Base-by-base conservation (phyloP, 1,139 yeast genomes). In the Pichiaceae sp. region DNA sequence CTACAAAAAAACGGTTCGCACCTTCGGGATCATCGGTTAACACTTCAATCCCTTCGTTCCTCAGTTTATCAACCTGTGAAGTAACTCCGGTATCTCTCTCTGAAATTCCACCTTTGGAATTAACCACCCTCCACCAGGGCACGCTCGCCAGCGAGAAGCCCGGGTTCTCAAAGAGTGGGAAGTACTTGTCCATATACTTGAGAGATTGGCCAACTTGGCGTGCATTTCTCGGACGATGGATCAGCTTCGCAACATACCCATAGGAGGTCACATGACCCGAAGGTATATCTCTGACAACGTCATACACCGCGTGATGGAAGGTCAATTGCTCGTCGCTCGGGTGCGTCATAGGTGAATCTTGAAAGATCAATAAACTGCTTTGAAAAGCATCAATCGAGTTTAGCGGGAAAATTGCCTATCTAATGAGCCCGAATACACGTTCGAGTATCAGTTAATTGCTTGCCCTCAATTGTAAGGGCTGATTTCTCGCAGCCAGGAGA, bases 71-170 rank as follows among this genome's bases (percentile, higher is more conserved):
- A 3, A 69, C 67, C 50, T 82, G 93, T 15, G 51, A 49, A 21
- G 56, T 50, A 31, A 68, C 70, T n/a, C 73, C 68, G 26, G 62
- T 54, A 1, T 62, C 74, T 21, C 86, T 58, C 1, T 71, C 69
- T 2, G 87, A 72, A 2, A 83, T 75, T 24, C 60, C 63, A 0
- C 93, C 93, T 16, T 72, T 60, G 15, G 82, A 63, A 34, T 71
- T 70, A 16, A 83, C 60, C 2, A 83, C 84, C 37, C 94, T 60
- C 89, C 91, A 82, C 94, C 94, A 83, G 1, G 94, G 93, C 8
- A 81, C 70, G 11, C 9, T 12, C 6, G 11, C 18, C 3, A 15
- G 18, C 9, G 24, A 14, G 18, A 32, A 32, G 11, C 28, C 16
- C 11, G 24, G 31, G 15, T 11, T 15, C 5, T 14, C 25, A 29